These are phyloP conservation scores for Lachnellula suecica DNA, from an alignment of 2,329 filamentous ascomycete species.

Conservation along the genomic window DNA sequence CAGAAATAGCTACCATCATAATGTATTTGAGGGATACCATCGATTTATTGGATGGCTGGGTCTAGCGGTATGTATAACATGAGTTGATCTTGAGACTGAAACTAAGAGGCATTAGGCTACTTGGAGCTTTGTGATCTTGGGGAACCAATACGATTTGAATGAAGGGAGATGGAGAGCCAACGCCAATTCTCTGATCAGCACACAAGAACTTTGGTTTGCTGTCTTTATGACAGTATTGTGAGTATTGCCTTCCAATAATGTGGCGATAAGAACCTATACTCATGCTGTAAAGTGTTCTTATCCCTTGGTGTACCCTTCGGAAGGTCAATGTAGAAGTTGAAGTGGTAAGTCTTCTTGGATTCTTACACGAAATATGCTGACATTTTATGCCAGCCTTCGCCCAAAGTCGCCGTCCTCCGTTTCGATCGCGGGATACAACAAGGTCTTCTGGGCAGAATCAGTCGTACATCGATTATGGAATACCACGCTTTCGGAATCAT, in stretches of 20 bases:
- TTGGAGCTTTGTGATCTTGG: constrained; percentile 39
- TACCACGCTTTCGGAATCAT: constrained; percentile 44
- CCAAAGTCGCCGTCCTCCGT: constrained; percentile 40
- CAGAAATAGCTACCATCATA: constrained; percentile 37
- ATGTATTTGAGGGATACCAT: constrained; percentile 41
- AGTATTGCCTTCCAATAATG: constrained; percentile 10
- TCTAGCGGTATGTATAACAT: constrained; percentile 32
- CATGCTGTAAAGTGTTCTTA: constrained; percentile 34
- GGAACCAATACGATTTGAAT: constrained; percentile 39
- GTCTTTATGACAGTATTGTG: constrained; percentile 42
- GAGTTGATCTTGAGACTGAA: background rate
- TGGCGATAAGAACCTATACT: constrained; percentile 11
- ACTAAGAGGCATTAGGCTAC: constrained; percentile 31
- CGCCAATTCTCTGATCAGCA: constrained; percentile 35
- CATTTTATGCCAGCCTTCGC: constrained; percentile 34
- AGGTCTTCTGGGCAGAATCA: constrained; percentile 41
- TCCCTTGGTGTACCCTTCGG: constrained; percentile 41
- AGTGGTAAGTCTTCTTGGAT: constrained; percentile 31
- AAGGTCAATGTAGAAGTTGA: constrained; percentile 40
- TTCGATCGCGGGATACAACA: constrained; percentile 43
- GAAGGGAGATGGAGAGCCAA: constrained; percentile 34
- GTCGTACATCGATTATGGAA: constrained; percentile 42
- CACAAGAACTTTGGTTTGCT: constrained; percentile 42
- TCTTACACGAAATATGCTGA: constrained; percentile 17
- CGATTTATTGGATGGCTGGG: constrained; percentile 43